Evolutionary conservation across 306 rosid species (phyloP), one percentile per base, ranked within the genome.

Genomic region (Corylus avellana): DNA sequence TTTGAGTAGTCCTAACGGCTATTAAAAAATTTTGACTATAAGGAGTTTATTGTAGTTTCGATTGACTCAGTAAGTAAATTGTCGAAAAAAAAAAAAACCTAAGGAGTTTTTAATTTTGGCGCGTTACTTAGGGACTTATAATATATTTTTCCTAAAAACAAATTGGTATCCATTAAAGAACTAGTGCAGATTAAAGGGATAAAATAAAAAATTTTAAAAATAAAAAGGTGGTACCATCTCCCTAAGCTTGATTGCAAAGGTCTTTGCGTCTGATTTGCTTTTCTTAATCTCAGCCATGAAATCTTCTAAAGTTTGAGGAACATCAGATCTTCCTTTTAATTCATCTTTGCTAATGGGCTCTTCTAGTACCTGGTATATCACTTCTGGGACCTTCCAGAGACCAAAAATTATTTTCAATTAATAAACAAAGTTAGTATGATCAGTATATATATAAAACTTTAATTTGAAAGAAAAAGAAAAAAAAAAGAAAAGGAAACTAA

Each of bases 221-320:
- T 14, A 56, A 25, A 63, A 71, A 37, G 75, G 17, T 11, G 37
- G 12, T 86, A 96, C 98, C 99, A 96, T 96, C 74, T 84, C 92
- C 91, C 96, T 81, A 57, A 96, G 99, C 86, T 89, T 96, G 78
- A 91, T 63, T 69, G 98, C 98, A 80, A 96, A 96, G 55, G 89
- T 81, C 84, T 46, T 85, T 76, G 96, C 97, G 72, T 96, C 99
- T 78, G 80, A 77, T 82, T 80, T 91, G 80, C 82, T 80, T 50
- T 79, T 85, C 82, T 81, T 96, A 39, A 89, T 90, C 67, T 87
- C 93, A 74, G 88, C 73, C 96, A 96, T 93, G 88, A 96, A 96
- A 58, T 93, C 98, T 70, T 91, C 93, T 74, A 96, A 75, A 75
- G 94, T 74, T 72, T 96, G 97, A 63, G 99, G 98, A 82, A 96